Evolutionary conservation across 2,329 filamentous ascomycete genomes (phyloP).

Genomic region (Madurella fahalii): DNA sequence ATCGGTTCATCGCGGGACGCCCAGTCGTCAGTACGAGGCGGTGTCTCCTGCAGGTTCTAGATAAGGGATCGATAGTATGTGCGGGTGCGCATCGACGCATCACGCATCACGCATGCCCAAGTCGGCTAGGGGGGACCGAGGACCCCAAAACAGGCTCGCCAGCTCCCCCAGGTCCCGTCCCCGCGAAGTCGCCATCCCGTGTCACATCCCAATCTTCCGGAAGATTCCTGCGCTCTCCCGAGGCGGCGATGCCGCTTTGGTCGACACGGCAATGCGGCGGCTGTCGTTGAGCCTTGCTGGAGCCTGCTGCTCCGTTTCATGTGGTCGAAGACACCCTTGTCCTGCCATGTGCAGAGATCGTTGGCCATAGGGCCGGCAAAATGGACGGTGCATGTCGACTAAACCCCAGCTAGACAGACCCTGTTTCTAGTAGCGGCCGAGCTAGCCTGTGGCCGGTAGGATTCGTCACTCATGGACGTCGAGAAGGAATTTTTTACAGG

Average conservation of each 20-base stretch:
- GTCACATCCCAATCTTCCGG: conserved; percentile 12
- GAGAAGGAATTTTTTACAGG: not conserved
- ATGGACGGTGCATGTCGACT: conserved; percentile 22
- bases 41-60: not conserved
- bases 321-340: conserved; percentile 24
- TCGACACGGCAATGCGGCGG: not conserved
- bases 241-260: not conserved
- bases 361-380: conserved; percentile 32
- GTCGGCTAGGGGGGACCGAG: not conserved
- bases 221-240: conserved; percentile 8
- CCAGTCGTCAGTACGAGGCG: not conserved
- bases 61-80: conserved; percentile 6
- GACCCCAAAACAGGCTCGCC: conserved; percentile 9
- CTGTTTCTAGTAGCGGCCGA: conserved; percentile 9
- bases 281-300: conserved; percentile 1
- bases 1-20: conserved; percentile 6
- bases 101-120: not conserved
- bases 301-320: conserved; percentile 17
- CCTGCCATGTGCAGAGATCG: conserved; percentile 30
- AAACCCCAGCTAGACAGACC: conserved; percentile 12
- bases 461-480: conserved; percentile 13
- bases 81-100: conserved; percentile 1
- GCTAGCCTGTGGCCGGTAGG: not conserved
- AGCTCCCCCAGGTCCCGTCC: not conserved
- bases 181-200: not conserved